A percentile compares a stretch with the other conserved stretches of the same genome.
phyloP scores from a whole-genome alignment of 768 basidiomycete genomes.

The Suillus lakei region DNA sequence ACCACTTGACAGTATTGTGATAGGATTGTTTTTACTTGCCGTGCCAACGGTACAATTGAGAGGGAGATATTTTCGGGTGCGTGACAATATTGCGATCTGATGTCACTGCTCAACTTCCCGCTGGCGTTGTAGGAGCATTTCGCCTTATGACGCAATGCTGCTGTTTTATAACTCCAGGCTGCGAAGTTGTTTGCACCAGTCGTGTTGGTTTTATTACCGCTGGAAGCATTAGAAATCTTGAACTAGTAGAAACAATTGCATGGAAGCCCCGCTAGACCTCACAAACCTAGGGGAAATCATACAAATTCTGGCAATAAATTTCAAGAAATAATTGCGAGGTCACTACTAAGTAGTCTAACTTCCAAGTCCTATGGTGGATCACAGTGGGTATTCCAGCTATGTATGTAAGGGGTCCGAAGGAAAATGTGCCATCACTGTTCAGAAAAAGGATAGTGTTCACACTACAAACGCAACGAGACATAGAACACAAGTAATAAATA shows the following conservation, averaged over 20 bases:
- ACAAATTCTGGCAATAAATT: neutral
- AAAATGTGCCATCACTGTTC: neutral
- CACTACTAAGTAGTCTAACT: neutral
- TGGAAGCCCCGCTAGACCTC: neutral
- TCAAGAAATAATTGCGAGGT: neutral
- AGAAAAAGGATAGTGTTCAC: neutral
- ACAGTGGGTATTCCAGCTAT: neutral
- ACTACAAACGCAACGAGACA: neutral
- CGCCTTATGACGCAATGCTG: neutral
- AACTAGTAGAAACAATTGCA: neutral
- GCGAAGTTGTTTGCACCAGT: neutral
- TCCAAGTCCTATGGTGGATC: neutral
- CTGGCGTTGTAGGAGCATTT: neutral
- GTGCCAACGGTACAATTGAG: constrained; percentile 41
- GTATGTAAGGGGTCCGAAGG: neutral
- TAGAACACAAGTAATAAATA: neutral
- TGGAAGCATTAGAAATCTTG: neutral
- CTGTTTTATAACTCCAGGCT: neutral
- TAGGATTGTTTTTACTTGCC: constrained; percentile 40
- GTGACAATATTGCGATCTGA: constrained; percentile 15
- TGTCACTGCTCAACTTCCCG: neutral
- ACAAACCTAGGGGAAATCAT: neutral
- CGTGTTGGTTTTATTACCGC: neutral
- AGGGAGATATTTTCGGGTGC: constrained; percentile 39
- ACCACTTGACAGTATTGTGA: constrained; percentile 29